A percentile compares a stretch with the other conserved stretches of the same genome.
phyloP scores from a whole-genome alignment of 2,329 filamentous ascomycete species.

The Nothomitra cinnamomea region DNA sequence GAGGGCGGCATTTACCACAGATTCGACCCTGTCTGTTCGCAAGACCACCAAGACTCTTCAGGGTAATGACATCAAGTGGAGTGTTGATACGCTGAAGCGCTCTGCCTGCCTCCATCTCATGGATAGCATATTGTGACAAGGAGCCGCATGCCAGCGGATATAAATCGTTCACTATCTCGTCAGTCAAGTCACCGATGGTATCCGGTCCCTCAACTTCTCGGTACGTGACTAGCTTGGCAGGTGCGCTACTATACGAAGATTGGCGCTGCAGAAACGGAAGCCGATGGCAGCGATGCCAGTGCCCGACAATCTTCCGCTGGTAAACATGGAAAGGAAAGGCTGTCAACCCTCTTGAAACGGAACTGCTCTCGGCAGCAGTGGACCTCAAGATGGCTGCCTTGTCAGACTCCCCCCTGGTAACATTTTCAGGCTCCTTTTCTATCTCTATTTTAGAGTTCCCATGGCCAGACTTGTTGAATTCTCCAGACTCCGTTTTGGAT shows the following conservation, averaged over 20 bases:
- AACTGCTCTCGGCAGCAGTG: not conserved
- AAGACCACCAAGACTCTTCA: not conserved
- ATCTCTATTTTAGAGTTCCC: not conserved
- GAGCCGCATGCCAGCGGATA: not conserved
- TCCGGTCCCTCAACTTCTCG: not conserved
- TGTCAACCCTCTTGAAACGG: not conserved
- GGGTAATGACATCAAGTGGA: slow-evolving; percentile 2
- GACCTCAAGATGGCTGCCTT: not conserved
- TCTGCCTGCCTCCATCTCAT: not conserved
- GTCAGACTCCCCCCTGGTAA: not conserved
- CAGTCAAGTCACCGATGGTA: not conserved
- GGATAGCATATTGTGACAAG: slow-evolving; percentile 2
- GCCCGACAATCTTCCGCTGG: slow-evolving; percentile 1
- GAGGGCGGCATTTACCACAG: not conserved
- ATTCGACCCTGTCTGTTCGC: slow-evolving; percentile 2
- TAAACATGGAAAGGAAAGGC: not conserved
- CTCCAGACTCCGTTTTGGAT: not conserved
- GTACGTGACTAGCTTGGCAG: not conserved
- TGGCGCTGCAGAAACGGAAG: not conserved
- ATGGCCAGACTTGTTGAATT: not conserved
- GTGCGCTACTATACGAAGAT: not conserved
- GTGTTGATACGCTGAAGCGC: not conserved
- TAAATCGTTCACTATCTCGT: not conserved
- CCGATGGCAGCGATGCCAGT: slow-evolving; percentile 3
- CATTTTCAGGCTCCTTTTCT: not conserved